These are phyloP conservation scores for Mortierella polycephala DNA, from an alignment of 371 early-diverging fungal species.

Conservation along the genomic window DNA sequence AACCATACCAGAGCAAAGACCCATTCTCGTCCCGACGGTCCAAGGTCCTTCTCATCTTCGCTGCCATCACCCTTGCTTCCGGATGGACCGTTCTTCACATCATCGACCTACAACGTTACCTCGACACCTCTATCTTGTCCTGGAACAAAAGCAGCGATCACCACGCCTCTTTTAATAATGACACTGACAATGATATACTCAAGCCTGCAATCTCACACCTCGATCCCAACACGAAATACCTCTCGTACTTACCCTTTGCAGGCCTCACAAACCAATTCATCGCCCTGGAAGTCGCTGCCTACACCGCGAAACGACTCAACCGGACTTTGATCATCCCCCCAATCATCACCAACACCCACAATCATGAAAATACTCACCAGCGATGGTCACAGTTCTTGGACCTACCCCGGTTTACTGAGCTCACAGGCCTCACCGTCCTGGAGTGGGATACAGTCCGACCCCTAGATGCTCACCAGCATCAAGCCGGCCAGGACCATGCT, in stretches of 20 bases:
- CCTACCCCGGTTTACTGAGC: slow-evolving; percentile 21
- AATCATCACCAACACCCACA: slow-evolving; percentile 36
- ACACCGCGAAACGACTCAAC: slow-evolving; percentile 26
- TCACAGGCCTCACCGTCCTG: slow-evolving; percentile 31
- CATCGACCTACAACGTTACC: not conserved
- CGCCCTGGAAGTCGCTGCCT: slow-evolving; percentile 25
- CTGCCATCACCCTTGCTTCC: slow-evolving; percentile 1
- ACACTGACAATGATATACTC: not conserved
- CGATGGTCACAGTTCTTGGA: slow-evolving; percentile 37
- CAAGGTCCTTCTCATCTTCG: not conserved
- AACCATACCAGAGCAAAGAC: not conserved
- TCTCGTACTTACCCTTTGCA: slow-evolving; percentile 32
- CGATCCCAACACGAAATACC: slow-evolving; percentile 27
- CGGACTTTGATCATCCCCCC: slow-evolving; percentile 42
- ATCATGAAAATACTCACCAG: slow-evolving; percentile 39
- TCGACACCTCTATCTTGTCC: not conserved
- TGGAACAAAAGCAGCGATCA: not conserved
- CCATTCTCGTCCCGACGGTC: not conserved
- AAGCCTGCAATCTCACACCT: slow-evolving; percentile 2
- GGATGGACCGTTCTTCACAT: not conserved
- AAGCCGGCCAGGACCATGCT: slow-evolving; percentile 20
- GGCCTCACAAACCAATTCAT: slow-evolving; percentile 50
- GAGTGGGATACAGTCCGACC: slow-evolving; percentile 37
- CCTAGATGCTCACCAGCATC: slow-evolving; percentile 9
- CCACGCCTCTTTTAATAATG: not conserved